Evolutionary conservation across 352 stramenopile species (phyloP), one percentile per base, ranked within the genome.

Genomic region (Pythium insidiosum): DNA sequence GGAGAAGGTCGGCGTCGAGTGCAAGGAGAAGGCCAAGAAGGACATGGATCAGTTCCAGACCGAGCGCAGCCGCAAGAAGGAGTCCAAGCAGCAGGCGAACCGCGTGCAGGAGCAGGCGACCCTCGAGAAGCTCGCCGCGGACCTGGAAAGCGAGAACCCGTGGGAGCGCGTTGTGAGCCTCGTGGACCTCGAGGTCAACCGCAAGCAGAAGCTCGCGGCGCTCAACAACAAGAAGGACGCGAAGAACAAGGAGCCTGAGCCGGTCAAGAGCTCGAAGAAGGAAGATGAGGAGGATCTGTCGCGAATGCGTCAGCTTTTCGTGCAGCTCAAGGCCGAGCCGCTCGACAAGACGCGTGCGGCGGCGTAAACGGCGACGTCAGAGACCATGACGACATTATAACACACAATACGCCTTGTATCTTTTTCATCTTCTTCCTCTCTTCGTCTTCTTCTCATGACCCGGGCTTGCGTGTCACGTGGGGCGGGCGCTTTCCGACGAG

Each of bases 131-230:
- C 93, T 98, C 60, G 88, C 92, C 48, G 87, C 85, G 7, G 89
- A 98, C 55, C 63, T 98, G 38, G 80, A 96, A 60, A 96, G 87
- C 66, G 88, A 96, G 47, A 97, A 97, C 69, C 85, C 74, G 41
- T 98, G 88, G 88, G 87, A 98, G 56, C 80, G 81, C 38, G 87
- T 97, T 18, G 88, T 96, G 48, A 97, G 86, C 46, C 78, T 98
- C 55, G 88, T 98, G 37, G 88, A 97, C 30, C 56, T 97, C 20
- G 85, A 95, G 41, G 59, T 56, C 29, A 86, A 65, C 55, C 68
- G 73, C 38, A 87, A 87, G 57, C 70, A 82, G 54, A 80, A 73
- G 51, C 77, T 84, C 16, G 72, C 73, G 34, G 68, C 71, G 35
- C 56, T 81, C 20, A 76, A 84, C 42, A 48, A 53, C 15, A 75